Conservation (phyloP, 1,284 basidiomycete species). For the Ustilago trichophora region DNA sequence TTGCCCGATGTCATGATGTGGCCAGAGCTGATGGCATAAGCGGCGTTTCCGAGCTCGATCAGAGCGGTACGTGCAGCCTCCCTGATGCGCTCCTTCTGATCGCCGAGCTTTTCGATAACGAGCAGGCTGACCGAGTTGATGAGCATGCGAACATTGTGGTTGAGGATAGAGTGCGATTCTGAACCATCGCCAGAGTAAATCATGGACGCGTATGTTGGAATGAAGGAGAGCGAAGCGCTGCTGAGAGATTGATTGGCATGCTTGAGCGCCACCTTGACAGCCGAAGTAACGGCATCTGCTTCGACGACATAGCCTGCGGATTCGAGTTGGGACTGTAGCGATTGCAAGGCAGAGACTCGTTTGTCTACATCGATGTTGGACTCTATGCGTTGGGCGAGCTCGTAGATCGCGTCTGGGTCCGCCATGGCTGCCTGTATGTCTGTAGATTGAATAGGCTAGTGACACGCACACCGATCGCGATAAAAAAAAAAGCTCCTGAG, state of each 20-base stretch:
- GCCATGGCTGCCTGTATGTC: slow-evolving; percentile 39
- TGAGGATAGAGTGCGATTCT: slow-evolving; percentile 28
- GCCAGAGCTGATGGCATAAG: slow-evolving; percentile 72
- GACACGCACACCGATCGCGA: no score
- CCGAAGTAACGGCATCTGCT: slow-evolving; percentile 49
- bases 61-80: slow-evolving; percentile 79
- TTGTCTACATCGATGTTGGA: slow-evolving; percentile 49
- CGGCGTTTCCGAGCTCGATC: slow-evolving; percentile 76
- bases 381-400: slow-evolving; percentile 36
- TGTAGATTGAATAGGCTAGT: no score
- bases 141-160: slow-evolving; percentile 43
- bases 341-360: slow-evolving; percentile 27
- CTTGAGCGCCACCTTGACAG: slow-evolving; percentile 78
- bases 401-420: slow-evolving; percentile 43
- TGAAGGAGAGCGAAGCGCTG: slow-evolving; percentile 58
- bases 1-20: slow-evolving; percentile 68
- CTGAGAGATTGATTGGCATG: slow-evolving; percentile 80
- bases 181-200: slow-evolving; percentile 29
- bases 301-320: slow-evolving; percentile 41
- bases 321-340: slow-evolving; percentile 36
- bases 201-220: slow-evolving; percentile 55
- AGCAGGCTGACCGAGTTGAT: slow-evolving; percentile 76
- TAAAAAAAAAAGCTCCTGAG: no score
- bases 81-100: slow-evolving; percentile 77
- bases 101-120: slow-evolving; percentile 82